Evolutionary conservation across 371 early-diverging fungal species (phyloP), one percentile per base, ranked within the genome.

Genomic region (Lichtheimia corymbifera): DNA sequence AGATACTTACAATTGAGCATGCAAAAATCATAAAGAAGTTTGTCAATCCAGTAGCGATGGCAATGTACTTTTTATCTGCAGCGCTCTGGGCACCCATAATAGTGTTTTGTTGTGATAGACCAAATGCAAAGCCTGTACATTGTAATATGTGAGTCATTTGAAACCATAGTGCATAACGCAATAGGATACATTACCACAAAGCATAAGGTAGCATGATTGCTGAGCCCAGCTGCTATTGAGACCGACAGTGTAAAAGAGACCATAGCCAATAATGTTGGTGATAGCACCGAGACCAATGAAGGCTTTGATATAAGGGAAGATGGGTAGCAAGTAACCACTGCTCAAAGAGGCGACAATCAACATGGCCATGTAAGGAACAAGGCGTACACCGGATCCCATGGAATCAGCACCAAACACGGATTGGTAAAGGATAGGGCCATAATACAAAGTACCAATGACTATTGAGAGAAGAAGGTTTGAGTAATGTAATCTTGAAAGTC

Each of bases 361-460:
- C 20, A 64, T 58, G 2, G 61, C 68, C 81, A 80, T 80, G 50
- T 68, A 77, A 1, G 77, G 81, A 27, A 80, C 67, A 20, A 80
- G 61, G 20, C 75, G 77, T 42, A 77, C 52, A 53, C 81, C 81
- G n/a, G 81, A 77, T n/a, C 52, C 40, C 0, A 72, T 77, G 42
- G 76, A 73, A 28, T 70, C 60, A 9, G 76, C 76, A 12, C 67
- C 74, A 68, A 73, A 80, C 3, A 77, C 77, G 30, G 76, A 47
- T 58, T 80, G 80, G 74, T 82, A 88, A 28, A 79, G 83, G 35
- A 85, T 53, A 3, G 92, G 86, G 9, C 88, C 77, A 69, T 89
- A 91, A 65, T 88, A 94, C 17, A 91, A 65, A 11, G 87, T 79
- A 27, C 84, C 81, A 55, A 88, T 85, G 64, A 91, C 59, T 58